Evolutionary conservation across 2,329 filamentous ascomycete genomes (phyloP), one percentile per base, ranked within the genome.

Genomic region (Aspergillus pseudonomiae): DNA sequence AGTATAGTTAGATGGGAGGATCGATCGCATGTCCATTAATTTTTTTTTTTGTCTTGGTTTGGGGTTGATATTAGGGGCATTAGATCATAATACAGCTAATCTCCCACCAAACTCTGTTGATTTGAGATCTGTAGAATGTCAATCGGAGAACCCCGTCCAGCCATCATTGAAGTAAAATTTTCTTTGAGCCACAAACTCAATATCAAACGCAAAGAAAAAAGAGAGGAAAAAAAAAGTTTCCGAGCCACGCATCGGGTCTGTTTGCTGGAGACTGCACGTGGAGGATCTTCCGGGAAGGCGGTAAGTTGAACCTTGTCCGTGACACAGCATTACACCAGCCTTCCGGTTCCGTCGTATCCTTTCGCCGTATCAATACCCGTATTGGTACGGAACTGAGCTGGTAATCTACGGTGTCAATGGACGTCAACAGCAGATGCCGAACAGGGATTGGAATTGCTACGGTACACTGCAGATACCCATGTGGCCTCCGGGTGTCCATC

Each of bases 261-360:
- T 24, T 55, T 55, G 32, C 21, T 55, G 52, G 52, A 39, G 52
- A 55, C 59, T 54, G 61, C 67, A 67, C 65, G 67, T 67, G 65
- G 67, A 65, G 55, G 67, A 67, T 68, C 65, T 67, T 67, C 65
- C 67, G 63, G 65, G 63, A 65, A 67, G 65, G 65, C 65, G 64
- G 65, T 65, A 60, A 43, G 61, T 46, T 50, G 45, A 61, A 63
- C 59, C 60, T 66, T 63, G 58, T 52, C 34, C 26, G 45, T 43
- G 28, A 54, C 46, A 50, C 46, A 16, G 24, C 28, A 32, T 54
- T 39, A 55, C 32, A 39, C 7, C 16, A 14, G n/a, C n/a, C 12
- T 9, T 26, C n/a, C n/a, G 34, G 32, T 39, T 55, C 14, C 48
- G 48, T 52, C 4, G 28, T 52, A 52, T 32, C 11, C 32, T 39